These are phyloP conservation scores for Arthrobotrys sphaeroides DNA, from an alignment of 2,329 filamentous ascomycete species.

Conservation along the genomic window DNA sequence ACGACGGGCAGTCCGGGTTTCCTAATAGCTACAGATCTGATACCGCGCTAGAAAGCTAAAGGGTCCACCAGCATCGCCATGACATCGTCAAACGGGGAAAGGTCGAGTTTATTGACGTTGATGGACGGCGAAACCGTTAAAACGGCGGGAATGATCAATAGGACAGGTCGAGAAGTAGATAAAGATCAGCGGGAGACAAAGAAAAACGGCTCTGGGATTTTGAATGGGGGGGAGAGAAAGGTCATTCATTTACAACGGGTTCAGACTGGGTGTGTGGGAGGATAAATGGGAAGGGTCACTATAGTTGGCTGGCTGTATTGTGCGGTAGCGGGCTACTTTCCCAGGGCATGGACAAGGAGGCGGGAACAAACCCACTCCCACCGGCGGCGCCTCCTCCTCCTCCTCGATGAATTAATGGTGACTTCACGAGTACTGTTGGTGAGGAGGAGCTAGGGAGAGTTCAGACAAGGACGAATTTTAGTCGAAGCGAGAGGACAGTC, in stretches of 20 bases:
- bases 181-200: constrained; percentile 54
- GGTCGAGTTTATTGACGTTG: constrained; percentile 6
- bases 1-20: constrained; percentile 16
- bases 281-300: constrained; percentile 32
- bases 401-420: constrained; percentile 20
- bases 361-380: constrained; percentile 31
- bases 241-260: constrained; percentile 35
- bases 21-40: constrained; percentile 48
- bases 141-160: constrained; percentile 29
- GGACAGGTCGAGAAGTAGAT: constrained; percentile 42
- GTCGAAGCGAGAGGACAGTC: constrained; percentile 15
- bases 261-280: constrained; percentile 25
- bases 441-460: neutral
- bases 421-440: neutral
- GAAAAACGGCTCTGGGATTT: constrained; percentile 33
- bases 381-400: constrained; percentile 15
- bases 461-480: constrained; percentile 8
- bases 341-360: constrained; percentile 49
- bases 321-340: constrained; percentile 23
- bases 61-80: constrained; percentile 36
- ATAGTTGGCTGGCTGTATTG: constrained; percentile 24
- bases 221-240: constrained; percentile 30
- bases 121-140: constrained; percentile 29
- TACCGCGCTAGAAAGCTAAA: constrained; percentile 40
- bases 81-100: constrained; percentile 27